Percentiles rank a stretch among this genome's conserved stretches.
Evolutionary conservation across 257 asterid species (phyloP).

Genomic region (Agastache rugosa): DNA sequence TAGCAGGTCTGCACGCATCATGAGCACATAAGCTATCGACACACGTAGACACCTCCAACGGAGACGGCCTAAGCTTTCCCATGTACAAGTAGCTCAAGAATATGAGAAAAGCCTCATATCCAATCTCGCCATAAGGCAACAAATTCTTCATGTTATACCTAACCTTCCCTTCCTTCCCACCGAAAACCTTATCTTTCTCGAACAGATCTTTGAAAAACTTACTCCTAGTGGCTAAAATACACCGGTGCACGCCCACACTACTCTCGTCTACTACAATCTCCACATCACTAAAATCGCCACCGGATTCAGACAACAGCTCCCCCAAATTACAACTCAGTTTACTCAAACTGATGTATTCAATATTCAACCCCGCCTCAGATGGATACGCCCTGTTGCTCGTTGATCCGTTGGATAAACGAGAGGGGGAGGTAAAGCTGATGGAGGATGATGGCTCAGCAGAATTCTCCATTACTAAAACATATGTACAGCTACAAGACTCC

Average conservation of each 20-base stretch:
- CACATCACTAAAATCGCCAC: slow-evolving; percentile 58
- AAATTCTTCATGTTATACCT: slow-evolving; percentile 52
- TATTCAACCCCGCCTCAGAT: slow-evolving; percentile 44
- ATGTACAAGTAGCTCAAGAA: slow-evolving; percentile 70
- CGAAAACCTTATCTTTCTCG: slow-evolving; percentile 43
- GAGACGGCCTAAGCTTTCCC: slow-evolving; percentile 67
- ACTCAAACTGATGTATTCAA: slow-evolving; percentile 54
- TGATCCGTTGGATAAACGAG: slow-evolving; percentile 59
- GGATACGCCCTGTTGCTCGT: slow-evolving; percentile 33
- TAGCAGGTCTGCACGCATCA: slow-evolving; percentile 69
- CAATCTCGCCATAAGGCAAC: slow-evolving; percentile 69
- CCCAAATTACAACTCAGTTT: slow-evolving; percentile 59
- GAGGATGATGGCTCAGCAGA: slow-evolving; percentile 70
- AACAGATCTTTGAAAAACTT: slow-evolving; percentile 53
- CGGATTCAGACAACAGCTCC: slow-evolving; percentile 52
- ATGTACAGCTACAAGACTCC: slow-evolving; percentile 20
- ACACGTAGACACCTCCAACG: slow-evolving; percentile 67
- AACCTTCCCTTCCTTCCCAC: slow-evolving; percentile 51
- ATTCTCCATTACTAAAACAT: slow-evolving; percentile 47
- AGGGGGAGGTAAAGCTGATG: slow-evolving; percentile 61
- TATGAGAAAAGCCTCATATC: slow-evolving; percentile 62
- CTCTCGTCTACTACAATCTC: slow-evolving; percentile 60
- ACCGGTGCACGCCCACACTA: slow-evolving; percentile 61
- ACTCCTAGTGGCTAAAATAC: slow-evolving; percentile 76
- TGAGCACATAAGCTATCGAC: slow-evolving; percentile 60